Evolutionary conservation across 257 asterid species (phyloP), one percentile per base, ranked within the genome.

Genomic region (Verbascum thapsus): DNA sequence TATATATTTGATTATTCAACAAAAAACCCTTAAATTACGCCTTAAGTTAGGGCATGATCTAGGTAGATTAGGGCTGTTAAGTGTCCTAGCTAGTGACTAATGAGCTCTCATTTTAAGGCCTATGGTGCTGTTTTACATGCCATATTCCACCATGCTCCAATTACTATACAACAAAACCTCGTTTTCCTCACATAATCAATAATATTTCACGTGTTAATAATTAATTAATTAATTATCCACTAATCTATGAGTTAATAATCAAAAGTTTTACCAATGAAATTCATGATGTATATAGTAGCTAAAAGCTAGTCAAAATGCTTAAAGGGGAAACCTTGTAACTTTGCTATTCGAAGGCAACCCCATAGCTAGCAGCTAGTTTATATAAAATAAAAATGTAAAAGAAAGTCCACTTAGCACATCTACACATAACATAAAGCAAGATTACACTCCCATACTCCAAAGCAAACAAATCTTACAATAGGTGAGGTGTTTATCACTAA

Each of bases 11-110:
- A 26, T 35, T 30, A 30, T 70, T 75, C 74, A 64, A 61, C 69
- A 49, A 38, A n/a, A 34, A 35, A 1, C 60, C 85, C 88, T 56
- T 63, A 73, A 73, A 55, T 79, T 79, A 58, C 75, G 85, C 83
- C 81, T 22, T 47, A 74, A 71, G 44, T 76, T 79, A 58, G 56
- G 80, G 74, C 78, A 44, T 61, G 66, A 73, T 66, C 65, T 38
- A 52, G 61, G 75, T 61, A 13, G 54, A 20, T 23, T 70, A 35
- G 17, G 62, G 63, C 58, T 38, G 61, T 61, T 58, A 39, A 13
- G 43, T 47, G 58, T 49, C 67, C 61, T 48, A 39, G 11, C 61
- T 48, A 39, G 11, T 6, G 32, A 26, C 43, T 19, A 42, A 53
- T 30, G 11, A 67, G 68, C 76, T 55, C 75, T 61, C 57, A 23